Percentiles rank a stretch among this genome's conserved stretches.
These are phyloP conservation scores for Aegilops umbellulata DNA, from an alignment of 176 grass and related monocot species.

Conservation along the genomic window DNA sequence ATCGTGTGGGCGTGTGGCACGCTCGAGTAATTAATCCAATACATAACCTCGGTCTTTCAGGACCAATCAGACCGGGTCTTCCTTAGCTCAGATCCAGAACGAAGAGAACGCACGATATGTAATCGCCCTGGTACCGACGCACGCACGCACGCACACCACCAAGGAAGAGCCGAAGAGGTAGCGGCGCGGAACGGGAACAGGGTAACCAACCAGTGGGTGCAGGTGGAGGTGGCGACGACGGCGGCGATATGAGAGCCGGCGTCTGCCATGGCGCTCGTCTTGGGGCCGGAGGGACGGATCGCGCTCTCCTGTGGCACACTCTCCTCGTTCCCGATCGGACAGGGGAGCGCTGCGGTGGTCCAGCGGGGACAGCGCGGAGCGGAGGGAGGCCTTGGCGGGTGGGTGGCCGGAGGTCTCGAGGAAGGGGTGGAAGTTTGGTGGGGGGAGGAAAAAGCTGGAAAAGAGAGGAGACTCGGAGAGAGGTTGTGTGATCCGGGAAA, in stretches of 20 bases:
- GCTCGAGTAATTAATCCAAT: conserved; percentile 7
- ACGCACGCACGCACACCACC: background rate
- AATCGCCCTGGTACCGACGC: background rate
- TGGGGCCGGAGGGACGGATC: background rate
- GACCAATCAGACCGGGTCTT: background rate
- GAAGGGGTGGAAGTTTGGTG: conserved; percentile 19
- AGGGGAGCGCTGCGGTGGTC: background rate
- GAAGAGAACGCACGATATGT: background rate
- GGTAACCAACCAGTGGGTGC: conserved; percentile 63
- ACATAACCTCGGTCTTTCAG: too few species aligned
- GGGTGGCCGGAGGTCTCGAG: conserved; percentile 25
- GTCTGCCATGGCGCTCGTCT: conserved; percentile 32
- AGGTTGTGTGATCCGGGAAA: conserved; percentile 17
- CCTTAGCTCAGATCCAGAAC: conserved; percentile 35
- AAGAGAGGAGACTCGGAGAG: background rate
- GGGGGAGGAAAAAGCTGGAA: background rate
- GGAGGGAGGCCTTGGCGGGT: background rate
- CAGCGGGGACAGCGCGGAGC: background rate
- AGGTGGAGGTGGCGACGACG: conserved; percentile 35
- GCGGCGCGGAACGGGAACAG: background rate
- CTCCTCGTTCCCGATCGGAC: background rate
- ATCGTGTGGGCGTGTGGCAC: background rate
- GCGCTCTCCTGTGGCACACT: background rate
- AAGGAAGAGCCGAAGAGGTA: background rate
- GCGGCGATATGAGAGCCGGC: conserved; percentile 24